Percentiles rank a stretch among this genome's conserved stretches.
These are phyloP conservation scores for Arachis monticola DNA, from an alignment of 331 rosid genomes.

Conservation along the genomic window DNA sequence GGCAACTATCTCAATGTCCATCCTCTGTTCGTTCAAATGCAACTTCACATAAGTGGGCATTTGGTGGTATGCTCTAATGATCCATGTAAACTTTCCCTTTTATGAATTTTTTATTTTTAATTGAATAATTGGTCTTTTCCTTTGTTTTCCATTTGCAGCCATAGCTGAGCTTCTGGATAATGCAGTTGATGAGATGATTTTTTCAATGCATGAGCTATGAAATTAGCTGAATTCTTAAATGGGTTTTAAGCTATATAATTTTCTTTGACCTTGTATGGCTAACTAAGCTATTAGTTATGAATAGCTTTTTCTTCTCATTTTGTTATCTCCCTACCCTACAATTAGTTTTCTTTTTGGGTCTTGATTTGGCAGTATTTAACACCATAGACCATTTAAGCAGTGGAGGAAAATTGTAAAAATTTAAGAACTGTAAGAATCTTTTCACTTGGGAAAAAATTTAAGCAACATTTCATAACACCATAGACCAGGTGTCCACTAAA, in stretches of 20 bases:
- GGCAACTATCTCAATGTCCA: constrained; percentile 68
- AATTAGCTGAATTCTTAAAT: neutral
- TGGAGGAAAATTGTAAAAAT: neutral
- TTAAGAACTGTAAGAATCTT: neutral
- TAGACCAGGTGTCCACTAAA: neutral
- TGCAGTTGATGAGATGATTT: constrained; percentile 88
- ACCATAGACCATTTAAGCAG: neutral
- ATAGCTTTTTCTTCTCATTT: neutral
- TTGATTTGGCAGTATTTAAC: neutral
- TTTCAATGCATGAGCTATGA: constrained; percentile 12
- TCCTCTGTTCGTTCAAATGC: constrained; percentile 94
- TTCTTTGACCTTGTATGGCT: too few relatives aligned
- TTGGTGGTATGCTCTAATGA: constrained; percentile 71
- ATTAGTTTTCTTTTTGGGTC: neutral
- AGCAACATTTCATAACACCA: neutral
- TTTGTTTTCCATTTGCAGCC: constrained; percentile 56
- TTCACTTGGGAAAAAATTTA: neutral
- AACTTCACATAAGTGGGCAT: constrained; percentile 92
- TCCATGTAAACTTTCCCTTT: constrained; percentile 29
- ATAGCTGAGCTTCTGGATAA: constrained; percentile 87
- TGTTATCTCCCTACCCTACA: neutral
- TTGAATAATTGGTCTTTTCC: constrained; percentile 4
- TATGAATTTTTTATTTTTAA: constrained; percentile 18
- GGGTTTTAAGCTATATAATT: constrained; percentile 15
- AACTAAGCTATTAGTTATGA: too few relatives aligned